Evolutionary conservation across 495 filamentous ascomycete species (phyloP), one percentile per base, ranked within the genome.

Genomic region (Aspergillus avenaceus): DNA sequence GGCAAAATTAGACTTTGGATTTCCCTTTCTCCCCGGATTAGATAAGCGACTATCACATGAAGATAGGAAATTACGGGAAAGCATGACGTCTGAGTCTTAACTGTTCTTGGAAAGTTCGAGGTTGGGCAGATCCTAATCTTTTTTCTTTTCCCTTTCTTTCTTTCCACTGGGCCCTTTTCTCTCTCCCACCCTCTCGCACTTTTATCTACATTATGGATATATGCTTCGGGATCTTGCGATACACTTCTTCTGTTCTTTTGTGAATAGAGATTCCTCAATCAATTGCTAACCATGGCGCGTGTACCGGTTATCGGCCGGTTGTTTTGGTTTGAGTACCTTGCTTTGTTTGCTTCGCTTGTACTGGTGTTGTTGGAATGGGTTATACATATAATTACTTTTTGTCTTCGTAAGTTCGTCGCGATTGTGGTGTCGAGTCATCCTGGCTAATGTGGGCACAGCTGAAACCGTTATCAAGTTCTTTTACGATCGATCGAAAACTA

Each of bases 341-440:
- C 90, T 31, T 82, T 98, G 34, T 68, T 90, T 32, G 83, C 81
- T 34, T 96, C 91, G 13, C 83, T 98, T 55, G 58, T 89, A 27
- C 78, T 97, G 28, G 82, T 97, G 34, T 74, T 83, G 38, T 73
- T 95, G 31, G 93, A 97, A 66, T 82, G 79, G 23, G 58, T 95
- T 44, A 84, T 96, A 53, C 80, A 91, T 49, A 67, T 96, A n/a
- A 83, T 96, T 43, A 97, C 93, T 2, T 83, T 96, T 43, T 87
- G 87, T 44, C 79, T 98, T 31, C 93, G 88, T 93, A 71, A 71
- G 86, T 71, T 45, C 12, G 24, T 31, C 23, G 8, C 40, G n/a
- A 13, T 14, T 13, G 13, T 26, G 8, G 24, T 23, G 11, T 47
- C 14, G 14, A 27, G 9, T 34, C 5, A 36, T 37, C 49, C 60